Evolutionary conservation across 768 basidiomycete species (phyloP), one percentile per base, ranked within the genome.

Genomic region (Psilocybe sp.): DNA sequence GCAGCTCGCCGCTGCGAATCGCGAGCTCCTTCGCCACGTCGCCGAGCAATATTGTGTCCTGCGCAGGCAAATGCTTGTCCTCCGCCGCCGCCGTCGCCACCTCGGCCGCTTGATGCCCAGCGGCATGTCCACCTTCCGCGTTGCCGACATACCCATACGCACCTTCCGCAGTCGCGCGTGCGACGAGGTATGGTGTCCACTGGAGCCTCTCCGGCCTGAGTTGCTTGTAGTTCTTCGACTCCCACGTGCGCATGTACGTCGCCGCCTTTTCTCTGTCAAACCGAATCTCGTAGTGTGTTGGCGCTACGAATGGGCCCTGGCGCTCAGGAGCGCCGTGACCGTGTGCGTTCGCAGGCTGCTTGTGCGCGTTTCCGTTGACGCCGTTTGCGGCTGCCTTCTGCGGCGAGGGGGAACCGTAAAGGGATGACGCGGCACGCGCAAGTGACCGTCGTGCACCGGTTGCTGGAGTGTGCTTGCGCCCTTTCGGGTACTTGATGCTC

Each of bases 101-200:
- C 23, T 28, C 23, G 23, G 23, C 23, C 23, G 7, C 7, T 7
- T 28, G 23, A 28, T 7, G 23, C 37, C 44, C 34, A 46, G 33
- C 45, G 44, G 54, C 37, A 48, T 42, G 14, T 44, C 49, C 33
- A 32, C 44, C 33, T 46, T 50, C 36, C 40, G 38, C 18, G n/a
- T n/a, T n/a, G 49, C 47, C 19, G 47, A 49, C 31, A 56, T 56
- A 38, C 56, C 54, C 52, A 54, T 52, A 6, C 54, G 51, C 51
- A 11, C 50, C 56, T 38, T 59, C 60, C 61, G 65, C 64, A 39
- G 61, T 59, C 40, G 54, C 62, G 58, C 80, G 72, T 5, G 84
- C 74, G 39, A 92, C 67, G 35, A 97, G 70, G 68, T 96, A 98
- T 20, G 96, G 96, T 54, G 86, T 95, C 90, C 96, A 99, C 62